Percentiles rank a stretch among this genome's conserved stretches.
Evolutionary conservation across 306 rosid genomes (phyloP).

Genomic region (Benincasa hispida): DNA sequence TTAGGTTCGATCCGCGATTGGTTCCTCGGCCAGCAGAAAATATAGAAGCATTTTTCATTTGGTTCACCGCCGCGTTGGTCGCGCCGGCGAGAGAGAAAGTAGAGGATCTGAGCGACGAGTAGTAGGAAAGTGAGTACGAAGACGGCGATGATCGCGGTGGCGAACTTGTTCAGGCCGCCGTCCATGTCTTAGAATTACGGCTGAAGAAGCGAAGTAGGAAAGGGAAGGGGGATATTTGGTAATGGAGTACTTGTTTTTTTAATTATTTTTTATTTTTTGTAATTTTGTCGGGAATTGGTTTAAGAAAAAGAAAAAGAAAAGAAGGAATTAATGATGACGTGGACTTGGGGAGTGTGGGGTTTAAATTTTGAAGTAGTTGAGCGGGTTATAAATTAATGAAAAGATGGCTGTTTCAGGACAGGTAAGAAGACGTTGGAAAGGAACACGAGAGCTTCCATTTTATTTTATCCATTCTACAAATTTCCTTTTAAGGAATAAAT

Average conservation of each 20-base stretch:
- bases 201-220: not conserved
- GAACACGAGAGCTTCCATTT: not conserved
- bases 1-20: conserved; percentile 19
- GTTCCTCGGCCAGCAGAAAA: conserved; percentile 16
- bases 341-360: not conserved
- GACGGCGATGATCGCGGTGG: conserved; percentile 1
- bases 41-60: not conserved
- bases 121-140: conserved; percentile 13
- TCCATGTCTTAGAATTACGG: conserved; percentile 4
- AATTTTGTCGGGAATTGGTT: no score
- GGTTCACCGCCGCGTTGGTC: no score
- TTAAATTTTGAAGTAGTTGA: not conserved
- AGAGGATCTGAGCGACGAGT: conserved; percentile 20
- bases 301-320: no score
- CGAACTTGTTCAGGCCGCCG: conserved; percentile 14
- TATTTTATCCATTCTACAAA: no score
- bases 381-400: not conserved
- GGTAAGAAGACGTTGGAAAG: not conserved
- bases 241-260: not conserved
- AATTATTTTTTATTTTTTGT: no score
- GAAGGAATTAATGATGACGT: no score
- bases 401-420: not conserved
- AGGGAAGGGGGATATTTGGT: not conserved
- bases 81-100: conserved; percentile 17
- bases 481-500: no score